Evolutionary conservation across 2,329 filamentous ascomycete species (phyloP).

Genomic region (Epichloe sibirici): DNA sequence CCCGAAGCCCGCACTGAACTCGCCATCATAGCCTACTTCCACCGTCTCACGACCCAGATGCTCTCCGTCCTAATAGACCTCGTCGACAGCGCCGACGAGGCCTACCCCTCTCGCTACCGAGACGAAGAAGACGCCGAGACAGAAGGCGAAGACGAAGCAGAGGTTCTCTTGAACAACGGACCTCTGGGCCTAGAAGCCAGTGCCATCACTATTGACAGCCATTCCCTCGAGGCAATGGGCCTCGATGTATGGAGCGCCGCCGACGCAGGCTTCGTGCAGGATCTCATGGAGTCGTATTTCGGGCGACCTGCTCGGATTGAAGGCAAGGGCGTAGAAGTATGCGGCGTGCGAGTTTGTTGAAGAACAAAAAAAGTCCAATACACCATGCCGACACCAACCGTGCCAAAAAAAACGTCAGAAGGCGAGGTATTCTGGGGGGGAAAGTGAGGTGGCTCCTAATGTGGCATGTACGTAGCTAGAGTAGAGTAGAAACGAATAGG

Average conservation of each 20-base stretch:
- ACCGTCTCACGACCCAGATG: slow-evolving; percentile 57
- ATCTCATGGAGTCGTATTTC: slow-evolving; percentile 54
- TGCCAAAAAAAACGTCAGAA: too few relatives aligned
- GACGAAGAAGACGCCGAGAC: slow-evolving; percentile 25
- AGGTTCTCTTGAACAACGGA: slow-evolving; percentile 13
- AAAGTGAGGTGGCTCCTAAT: too few relatives aligned
- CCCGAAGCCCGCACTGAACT: slow-evolving; percentile 42
- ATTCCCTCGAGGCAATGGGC: slow-evolving; percentile 58
- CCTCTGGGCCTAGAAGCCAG: slow-evolving; percentile 22
- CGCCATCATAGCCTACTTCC: slow-evolving; percentile 69
- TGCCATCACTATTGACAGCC: slow-evolving; percentile 45
- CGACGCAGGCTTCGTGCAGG: slow-evolving; percentile 57
- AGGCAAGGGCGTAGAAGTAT: slow-evolving; percentile 60
- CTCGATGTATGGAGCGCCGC: slow-evolving; percentile 64
- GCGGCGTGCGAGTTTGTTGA: slow-evolving; percentile 57
- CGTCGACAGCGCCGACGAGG: slow-evolving; percentile 37
- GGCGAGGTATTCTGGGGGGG: too few relatives aligned
- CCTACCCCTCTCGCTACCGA: slow-evolving; percentile 20
- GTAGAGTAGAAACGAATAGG: too few relatives aligned
- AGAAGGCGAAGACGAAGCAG: slow-evolving; percentile 12
- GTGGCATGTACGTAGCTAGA: too few relatives aligned
- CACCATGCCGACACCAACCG: too few relatives aligned
- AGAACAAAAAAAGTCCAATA: too few relatives aligned
- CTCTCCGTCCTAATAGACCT: slow-evolving; percentile 50
- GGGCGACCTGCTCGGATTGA: slow-evolving; percentile 49